These are phyloP conservation scores for Rhizodiscina lignyota DNA, from an alignment of 495 filamentous ascomycete species.

Conservation along the genomic window DNA sequence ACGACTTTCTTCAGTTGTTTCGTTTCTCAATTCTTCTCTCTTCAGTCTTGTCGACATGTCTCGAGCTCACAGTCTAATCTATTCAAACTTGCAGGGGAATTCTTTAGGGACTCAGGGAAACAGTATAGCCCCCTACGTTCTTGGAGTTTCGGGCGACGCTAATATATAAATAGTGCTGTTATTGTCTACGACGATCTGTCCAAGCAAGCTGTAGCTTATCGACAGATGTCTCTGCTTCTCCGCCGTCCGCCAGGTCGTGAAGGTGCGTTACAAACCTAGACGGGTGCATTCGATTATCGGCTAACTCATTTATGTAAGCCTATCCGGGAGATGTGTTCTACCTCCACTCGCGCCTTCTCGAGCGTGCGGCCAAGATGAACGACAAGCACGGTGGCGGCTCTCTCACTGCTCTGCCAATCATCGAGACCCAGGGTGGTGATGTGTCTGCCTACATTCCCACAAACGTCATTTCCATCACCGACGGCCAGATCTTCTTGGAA, in stretches of 20 bases:
- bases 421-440: slow-evolving; percentile 99
- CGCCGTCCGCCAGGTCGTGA: slow-evolving; percentile 99
- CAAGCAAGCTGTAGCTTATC: slow-evolving; percentile 98
- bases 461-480: slow-evolving; percentile 99
- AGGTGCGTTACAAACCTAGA: too few species aligned
- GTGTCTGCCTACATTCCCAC: slow-evolving; percentile 99
- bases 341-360: slow-evolving; percentile 97
- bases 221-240: slow-evolving; percentile 98
- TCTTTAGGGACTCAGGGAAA: too few species aligned
- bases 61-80: too few species aligned
- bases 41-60: too few species aligned
- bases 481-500: slow-evolving; percentile 99
- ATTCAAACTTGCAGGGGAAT: too few species aligned
- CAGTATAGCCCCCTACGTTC: too few species aligned
- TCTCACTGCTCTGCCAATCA: slow-evolving; percentile 92
- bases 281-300: slow-evolving; percentile 17
- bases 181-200: slow-evolving; percentile 94
- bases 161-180: too few species aligned
- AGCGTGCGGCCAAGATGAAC: slow-evolving; percentile 99
- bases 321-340: slow-evolving; percentile 99
- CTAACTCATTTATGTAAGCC: slow-evolving; percentile 4
- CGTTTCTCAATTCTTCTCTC: background rate
- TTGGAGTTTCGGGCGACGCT: too few species aligned
- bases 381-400: slow-evolving; percentile 91
- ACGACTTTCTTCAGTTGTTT: background rate